Percentiles rank a stretch among this genome's conserved stretches.
phyloP scores from a whole-genome alignment of 345 rosid genomes.

The Erodium maritimum region DNA sequence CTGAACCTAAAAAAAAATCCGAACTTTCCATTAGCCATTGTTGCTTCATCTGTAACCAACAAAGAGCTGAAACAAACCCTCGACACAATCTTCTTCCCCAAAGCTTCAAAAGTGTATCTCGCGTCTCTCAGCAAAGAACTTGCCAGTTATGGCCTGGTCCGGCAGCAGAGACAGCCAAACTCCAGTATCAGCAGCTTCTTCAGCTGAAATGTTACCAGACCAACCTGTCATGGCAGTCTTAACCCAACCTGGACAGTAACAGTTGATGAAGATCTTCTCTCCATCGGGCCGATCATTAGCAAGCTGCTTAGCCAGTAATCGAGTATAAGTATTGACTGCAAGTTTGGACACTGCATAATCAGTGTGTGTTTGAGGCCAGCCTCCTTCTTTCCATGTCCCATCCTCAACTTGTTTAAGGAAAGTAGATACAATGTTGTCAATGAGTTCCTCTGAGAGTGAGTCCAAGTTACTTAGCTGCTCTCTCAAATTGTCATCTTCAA shows the following conservation, averaged over 20 bases:
- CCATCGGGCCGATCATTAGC: constrained; percentile 52
- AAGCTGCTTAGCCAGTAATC: constrained; percentile 51
- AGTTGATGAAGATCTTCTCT: constrained; percentile 61
- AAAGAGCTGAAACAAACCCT: not conserved
- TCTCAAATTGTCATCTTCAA: constrained; percentile 47
- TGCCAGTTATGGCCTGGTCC: constrained; percentile 60
- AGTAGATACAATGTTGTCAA: constrained; percentile 43
- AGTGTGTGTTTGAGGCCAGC: constrained; percentile 78
- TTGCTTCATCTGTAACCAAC: not conserved
- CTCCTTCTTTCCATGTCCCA: constrained; percentile 65
- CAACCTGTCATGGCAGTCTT: constrained; percentile 95
- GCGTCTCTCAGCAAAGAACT: constrained; percentile 88
- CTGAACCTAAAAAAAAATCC: too few relatives aligned
- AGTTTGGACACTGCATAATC: constrained; percentile 87
- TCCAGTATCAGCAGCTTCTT: constrained; percentile 82
- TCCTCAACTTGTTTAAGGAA: constrained; percentile 74
- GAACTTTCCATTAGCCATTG: too few relatives aligned
- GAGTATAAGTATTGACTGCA: constrained; percentile 68
- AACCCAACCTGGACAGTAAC: constrained; percentile 97
- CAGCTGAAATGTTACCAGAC: constrained; percentile 77
- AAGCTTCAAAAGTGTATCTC: constrained; percentile 49
- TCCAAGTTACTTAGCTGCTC: constrained; percentile 43
- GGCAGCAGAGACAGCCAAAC: constrained; percentile 91
- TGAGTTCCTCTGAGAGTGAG: constrained; percentile 47
- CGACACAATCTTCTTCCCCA: not conserved